phyloP scores from a whole-genome alignment of 345 rosid genomes.

The Boechera stricta region DNA sequence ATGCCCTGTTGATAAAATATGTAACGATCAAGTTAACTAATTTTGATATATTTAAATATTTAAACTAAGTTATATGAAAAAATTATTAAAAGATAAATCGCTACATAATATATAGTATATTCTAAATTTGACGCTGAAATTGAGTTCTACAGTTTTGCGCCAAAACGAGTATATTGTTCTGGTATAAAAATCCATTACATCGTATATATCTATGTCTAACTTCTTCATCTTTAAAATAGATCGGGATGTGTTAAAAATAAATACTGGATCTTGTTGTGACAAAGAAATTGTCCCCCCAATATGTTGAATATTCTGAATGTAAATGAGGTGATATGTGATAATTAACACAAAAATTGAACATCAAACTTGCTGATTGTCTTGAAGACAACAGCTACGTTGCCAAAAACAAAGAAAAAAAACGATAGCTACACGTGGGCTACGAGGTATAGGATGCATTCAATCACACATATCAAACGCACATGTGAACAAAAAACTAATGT shows the following conservation, averaged over 20 bases:
- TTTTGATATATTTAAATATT: too few species aligned
- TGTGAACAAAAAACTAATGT: not conserved
- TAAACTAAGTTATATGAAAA: too few species aligned
- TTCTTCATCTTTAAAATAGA: not conserved
- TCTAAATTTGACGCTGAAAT: too few species aligned
- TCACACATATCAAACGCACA: not conserved
- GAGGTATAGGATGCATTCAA: not conserved
- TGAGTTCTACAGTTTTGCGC: too few species aligned
- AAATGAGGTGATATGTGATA: not conserved
- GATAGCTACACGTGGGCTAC: slow-evolving; percentile 3
- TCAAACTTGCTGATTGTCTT: slow-evolving; percentile 25
- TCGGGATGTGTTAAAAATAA: not conserved
- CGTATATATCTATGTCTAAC: not conserved
- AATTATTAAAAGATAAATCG: too few species aligned
- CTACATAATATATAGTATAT: too few species aligned
- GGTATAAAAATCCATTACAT: not conserved
- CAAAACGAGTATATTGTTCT: not conserved
- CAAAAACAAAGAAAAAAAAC: not conserved
- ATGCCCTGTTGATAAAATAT: too few species aligned
- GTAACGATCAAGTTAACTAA: too few species aligned
- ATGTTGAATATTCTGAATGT: slow-evolving; percentile 29
- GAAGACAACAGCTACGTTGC: slow-evolving; percentile 17
- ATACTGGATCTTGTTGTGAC: not conserved
- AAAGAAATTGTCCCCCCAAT: slow-evolving; percentile 16
- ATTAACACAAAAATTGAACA: not conserved